A percentile compares a stretch with the other conserved stretches of the same genome.
phyloP scores from a whole-genome alignment of 2,329 filamentous ascomycete species.

The Microdochium trichocladiopsis region DNA sequence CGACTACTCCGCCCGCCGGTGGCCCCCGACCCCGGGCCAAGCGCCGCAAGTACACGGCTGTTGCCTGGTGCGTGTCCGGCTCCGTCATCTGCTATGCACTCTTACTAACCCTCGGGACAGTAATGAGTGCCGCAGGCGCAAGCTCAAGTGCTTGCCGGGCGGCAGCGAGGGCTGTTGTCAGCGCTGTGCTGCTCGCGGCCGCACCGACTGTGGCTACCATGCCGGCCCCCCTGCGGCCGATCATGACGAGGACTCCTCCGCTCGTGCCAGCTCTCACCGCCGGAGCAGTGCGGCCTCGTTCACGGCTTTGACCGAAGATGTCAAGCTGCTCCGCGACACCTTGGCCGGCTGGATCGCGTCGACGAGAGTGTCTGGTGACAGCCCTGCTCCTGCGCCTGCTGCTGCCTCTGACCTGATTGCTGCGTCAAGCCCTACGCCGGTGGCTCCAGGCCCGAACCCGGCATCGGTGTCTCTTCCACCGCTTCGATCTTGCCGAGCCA shows the following conservation, averaged over 20 bases:
- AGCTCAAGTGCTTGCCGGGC: constrained; percentile 29
- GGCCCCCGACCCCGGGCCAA: constrained; percentile 13
- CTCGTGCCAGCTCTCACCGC: too few species aligned
- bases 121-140: constrained; percentile 30
- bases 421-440: too few species aligned
- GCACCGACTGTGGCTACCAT: constrained; percentile 12
- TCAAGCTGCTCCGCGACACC: too few species aligned
- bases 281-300: too few species aligned
- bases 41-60: constrained; percentile 27
- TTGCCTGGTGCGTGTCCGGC: constrained; percentile 22
- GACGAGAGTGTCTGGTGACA: not conserved
- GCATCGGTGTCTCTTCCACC: too few species aligned
- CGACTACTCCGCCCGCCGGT: constrained; percentile 1
- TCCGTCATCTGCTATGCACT: not conserved
- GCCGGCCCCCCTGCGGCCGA: constrained; percentile 3
- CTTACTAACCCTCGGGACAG: constrained; percentile 1
- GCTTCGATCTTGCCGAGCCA: too few species aligned
- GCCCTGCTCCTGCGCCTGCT: not conserved
- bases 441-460: too few species aligned
- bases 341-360: too few species aligned
- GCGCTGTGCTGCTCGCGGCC: constrained; percentile 18
- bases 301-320: too few species aligned
- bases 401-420: too few species aligned
- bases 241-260: too few species aligned
- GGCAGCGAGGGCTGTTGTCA: constrained; percentile 17